Base-by-base conservation (phyloP, 2,329 filamentous ascomycete genomes). In the Colletotrichum chlorophyti region DNA sequence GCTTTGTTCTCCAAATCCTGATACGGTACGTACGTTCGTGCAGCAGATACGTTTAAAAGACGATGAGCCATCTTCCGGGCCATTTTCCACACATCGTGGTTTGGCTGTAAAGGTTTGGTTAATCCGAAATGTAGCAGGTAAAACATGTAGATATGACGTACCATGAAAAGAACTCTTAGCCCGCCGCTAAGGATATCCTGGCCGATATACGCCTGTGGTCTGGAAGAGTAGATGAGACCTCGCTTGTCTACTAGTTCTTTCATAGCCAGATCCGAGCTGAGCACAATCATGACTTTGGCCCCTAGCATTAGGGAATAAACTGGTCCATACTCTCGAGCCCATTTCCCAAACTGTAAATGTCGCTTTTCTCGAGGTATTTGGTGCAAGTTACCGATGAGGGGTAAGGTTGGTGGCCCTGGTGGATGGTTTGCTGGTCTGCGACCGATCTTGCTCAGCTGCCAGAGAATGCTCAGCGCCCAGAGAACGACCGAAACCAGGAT, bases 171-270 rank as follows among this genome's bases (percentile, higher is more conserved):
- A 7, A 54, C 35, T 21, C 54, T 41, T 1, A 53, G 54, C 15
- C 35, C 40, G 4, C 29, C 42, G 17, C 54, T 47, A 11, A 37
- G 34, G 8, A 58, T 11, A 11, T 58, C 47, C 24, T n/a, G n/a
- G n/a, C 49, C 54, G 10, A 58, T 32, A 9, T 58, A 58, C 1
- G 47, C 6, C 5, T 58, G 49, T 17, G 74, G 74, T 0, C 82
- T 72, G 12, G 76, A 75, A 0, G 79, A 82, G 65, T 84, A 85
- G 12, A 80, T 80, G 12, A 61, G 67, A 40, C 79, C 78, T 32
- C 76, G 70, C 58, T 80, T 79, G 52, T 84, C 83, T 3, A 85
- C 59, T 4, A 85, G 64, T 6, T 84, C 81, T 47, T 80, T 82
- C 27, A 84, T 74, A 1, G 73, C 75, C 48, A 72, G 59, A 24